These are phyloP conservation scores for Luzula sylvatica DNA, from an alignment of 176 grass and related monocot genomes.

Conservation along the genomic window DNA sequence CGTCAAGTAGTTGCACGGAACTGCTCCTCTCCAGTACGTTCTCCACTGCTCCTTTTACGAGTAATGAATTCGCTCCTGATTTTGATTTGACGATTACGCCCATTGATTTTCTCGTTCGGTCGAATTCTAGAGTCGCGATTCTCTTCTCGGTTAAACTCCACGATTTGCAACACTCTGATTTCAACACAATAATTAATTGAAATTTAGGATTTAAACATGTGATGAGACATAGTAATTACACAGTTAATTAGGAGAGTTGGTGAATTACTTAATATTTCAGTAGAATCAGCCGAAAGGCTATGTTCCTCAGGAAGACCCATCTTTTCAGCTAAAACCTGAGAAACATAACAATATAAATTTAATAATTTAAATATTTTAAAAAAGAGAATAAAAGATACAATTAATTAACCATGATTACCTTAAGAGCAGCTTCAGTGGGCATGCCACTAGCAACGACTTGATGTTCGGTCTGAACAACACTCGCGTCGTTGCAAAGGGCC, in stretches of 20 bases:
- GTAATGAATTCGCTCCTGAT: slow-evolving; percentile 61
- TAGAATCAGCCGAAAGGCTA: slow-evolving; percentile 28
- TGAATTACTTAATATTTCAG: slow-evolving; percentile 50
- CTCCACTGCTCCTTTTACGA: slow-evolving; percentile 97
- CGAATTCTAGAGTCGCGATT: slow-evolving; percentile 84
- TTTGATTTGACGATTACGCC: slow-evolving; percentile 55
- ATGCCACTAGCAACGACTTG: slow-evolving; percentile 79
- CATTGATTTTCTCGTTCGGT: slow-evolving; percentile 86
- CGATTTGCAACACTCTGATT: slow-evolving; percentile 63
- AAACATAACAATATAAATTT: slow-evolving; percentile 22
- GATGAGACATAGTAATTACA: too few species aligned
- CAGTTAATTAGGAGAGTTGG: neutral
- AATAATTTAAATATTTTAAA: neutral
- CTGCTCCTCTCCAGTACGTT: slow-evolving; percentile 73
- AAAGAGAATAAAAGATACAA: neutral
- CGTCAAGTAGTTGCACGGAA: slow-evolving; percentile 73
- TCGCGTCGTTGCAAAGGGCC: slow-evolving; percentile 78
- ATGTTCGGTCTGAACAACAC: slow-evolving; percentile 39
- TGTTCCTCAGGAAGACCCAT: slow-evolving; percentile 68
- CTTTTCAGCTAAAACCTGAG: slow-evolving; percentile 83
- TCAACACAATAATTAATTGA: too few species aligned
- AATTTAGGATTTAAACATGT: too few species aligned
- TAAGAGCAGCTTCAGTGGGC: slow-evolving; percentile 80
- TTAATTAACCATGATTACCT: slow-evolving; percentile 34
- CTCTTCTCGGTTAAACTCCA: slow-evolving; percentile 60